These are phyloP conservation scores for Linderina pennispora DNA, from an alignment of 192 early-diverging fungal genomes.

Conservation along the genomic window DNA sequence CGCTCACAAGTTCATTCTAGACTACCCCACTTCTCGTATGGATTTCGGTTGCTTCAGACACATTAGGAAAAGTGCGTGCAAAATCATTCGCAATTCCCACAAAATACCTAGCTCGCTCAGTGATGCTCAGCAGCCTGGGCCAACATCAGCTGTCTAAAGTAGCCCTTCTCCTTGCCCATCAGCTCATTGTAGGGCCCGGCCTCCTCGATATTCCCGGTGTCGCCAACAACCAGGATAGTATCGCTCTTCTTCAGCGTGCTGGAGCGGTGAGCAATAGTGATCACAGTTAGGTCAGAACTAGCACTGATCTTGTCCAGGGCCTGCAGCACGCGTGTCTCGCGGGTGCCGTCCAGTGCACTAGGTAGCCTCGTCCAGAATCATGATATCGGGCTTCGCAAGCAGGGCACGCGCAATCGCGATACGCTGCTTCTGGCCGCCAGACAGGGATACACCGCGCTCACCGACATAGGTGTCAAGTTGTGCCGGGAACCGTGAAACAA, in stretches of 20 bases:
- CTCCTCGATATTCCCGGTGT: slow-evolving; percentile 60
- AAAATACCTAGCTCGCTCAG: too few species aligned
- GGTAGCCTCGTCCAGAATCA: slow-evolving; percentile 79
- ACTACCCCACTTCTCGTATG: too few species aligned
- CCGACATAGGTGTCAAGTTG: slow-evolving; percentile 91
- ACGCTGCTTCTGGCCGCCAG: slow-evolving; percentile 60
- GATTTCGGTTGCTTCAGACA: too few species aligned
- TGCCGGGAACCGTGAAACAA: slow-evolving; percentile 63
- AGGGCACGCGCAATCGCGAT: slow-evolving; percentile 75
- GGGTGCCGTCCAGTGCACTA: slow-evolving; percentile 66
- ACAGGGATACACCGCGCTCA: slow-evolving; percentile 62
- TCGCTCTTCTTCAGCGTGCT: slow-evolving; percentile 76
- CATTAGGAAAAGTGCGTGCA: too few species aligned
- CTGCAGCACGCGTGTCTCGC: slow-evolving; percentile 59
- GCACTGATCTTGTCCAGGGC: slow-evolving; percentile 56
- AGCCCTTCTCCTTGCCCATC: slow-evolving; percentile 47
- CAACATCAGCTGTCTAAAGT: slow-evolving; percentile 45
- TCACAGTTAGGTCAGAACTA: slow-evolving; percentile 63
- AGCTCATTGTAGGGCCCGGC: slow-evolving; percentile 62
- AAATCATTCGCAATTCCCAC: too few species aligned
- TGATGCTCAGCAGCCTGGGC: slow-evolving; percentile 37
- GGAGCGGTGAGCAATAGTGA: slow-evolving; percentile 70
- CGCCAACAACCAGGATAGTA: slow-evolving; percentile 54
- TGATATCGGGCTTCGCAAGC: slow-evolving; percentile 65
- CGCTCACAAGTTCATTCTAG: too few species aligned